Evolutionary conservation across 2,329 filamentous ascomycete species (phyloP).

Genomic region (Alternaria brassicae): DNA sequence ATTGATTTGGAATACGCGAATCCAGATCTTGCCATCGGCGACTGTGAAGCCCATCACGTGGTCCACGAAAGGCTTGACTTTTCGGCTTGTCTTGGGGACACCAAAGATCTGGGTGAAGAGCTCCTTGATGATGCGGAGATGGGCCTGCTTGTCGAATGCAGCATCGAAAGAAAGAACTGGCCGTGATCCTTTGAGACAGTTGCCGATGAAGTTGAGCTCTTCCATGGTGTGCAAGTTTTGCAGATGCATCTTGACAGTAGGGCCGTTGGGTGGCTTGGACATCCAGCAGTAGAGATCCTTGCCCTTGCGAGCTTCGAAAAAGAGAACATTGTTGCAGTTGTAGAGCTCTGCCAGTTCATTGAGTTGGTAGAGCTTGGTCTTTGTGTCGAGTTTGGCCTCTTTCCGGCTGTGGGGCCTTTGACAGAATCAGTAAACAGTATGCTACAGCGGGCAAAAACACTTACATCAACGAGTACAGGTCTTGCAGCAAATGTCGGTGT

Average conservation of each 20-base stretch:
- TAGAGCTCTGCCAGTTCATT: constrained; percentile 69
- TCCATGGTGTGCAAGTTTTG: constrained; percentile 95
- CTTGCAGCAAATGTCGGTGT: constrained; percentile 91
- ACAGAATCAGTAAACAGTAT: constrained; percentile 11
- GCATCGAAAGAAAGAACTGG: constrained; percentile 92
- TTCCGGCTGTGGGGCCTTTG: constrained; percentile 80
- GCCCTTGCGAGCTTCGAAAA: constrained; percentile 93
- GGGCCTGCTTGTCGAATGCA: constrained; percentile 80
- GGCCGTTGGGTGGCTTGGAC: constrained; percentile 85
- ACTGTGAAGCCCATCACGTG: constrained; percentile 92
- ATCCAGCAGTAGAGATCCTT: constrained; percentile 96
- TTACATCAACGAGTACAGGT: constrained; percentile 79
- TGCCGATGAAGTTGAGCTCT: constrained; percentile 94
- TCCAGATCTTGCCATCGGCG: constrained; percentile 94
- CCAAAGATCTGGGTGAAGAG: constrained; percentile 90
- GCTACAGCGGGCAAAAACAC: not conserved
- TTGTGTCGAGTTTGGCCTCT: constrained; percentile 96
- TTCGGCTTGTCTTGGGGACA: constrained; percentile 85
- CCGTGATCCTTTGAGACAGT: constrained; percentile 91
- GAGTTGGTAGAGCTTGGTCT: constrained; percentile 73
- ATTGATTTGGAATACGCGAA: constrained; percentile 90
- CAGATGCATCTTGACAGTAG: constrained; percentile 76
- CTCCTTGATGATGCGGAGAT: constrained; percentile 85
- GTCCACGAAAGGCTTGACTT: constrained; percentile 95
- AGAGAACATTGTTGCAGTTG: constrained; percentile 93